Evolutionary conservation across 371 early-diverging fungal genomes (phyloP).

Genomic region (Dinochytrium kinnereticum): DNA sequence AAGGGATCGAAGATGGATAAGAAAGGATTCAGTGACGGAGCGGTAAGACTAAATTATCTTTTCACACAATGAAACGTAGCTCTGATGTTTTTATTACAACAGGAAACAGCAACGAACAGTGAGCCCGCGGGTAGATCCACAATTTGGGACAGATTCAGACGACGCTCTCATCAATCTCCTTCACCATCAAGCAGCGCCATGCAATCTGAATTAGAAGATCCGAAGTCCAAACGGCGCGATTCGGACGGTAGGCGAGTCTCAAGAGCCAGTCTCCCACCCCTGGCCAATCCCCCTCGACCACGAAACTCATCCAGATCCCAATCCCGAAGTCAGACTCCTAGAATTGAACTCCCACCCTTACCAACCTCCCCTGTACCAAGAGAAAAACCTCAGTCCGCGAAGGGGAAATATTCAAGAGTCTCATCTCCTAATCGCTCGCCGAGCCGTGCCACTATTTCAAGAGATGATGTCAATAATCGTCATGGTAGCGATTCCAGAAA

Average conservation of each 20-base stretch:
- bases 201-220: neutral
- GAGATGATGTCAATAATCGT: neutral
- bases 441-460: neutral
- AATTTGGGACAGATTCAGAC: neutral
- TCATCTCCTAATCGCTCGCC: neutral
- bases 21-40: neutral
- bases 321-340: neutral
- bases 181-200: neutral
- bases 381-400: neutral
- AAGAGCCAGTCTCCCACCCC: neutral
- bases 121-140: neutral
- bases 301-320: neutral
- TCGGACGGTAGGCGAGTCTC: no score
- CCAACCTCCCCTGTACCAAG: conserved; percentile 3
- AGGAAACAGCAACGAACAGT: neutral
- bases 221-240: no score
- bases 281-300: neutral
- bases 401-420: neutral
- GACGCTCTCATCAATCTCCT: neutral
- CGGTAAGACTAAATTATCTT: neutral
- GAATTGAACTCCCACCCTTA: neutral
- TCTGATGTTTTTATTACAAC: no score
- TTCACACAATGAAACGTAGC: no score
- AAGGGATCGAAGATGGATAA: neutral
- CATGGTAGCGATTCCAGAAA: neutral